phyloP scores from a whole-genome alignment of 805 yeast genomes.

The Candida lessepsii region DNA sequence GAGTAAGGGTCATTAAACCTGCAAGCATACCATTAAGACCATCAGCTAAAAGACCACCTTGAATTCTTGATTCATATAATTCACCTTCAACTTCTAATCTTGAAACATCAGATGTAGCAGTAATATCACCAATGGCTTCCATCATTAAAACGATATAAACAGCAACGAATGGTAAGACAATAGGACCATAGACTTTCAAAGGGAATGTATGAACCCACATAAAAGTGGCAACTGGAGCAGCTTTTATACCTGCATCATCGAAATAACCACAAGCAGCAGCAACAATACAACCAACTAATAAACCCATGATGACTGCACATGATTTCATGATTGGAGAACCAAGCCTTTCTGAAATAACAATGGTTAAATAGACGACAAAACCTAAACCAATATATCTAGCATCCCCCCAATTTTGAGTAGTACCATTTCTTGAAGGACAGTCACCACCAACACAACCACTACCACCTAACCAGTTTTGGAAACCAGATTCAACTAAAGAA shows the following conservation, averaged over 20 bases:
- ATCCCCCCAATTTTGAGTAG: slow-evolving; percentile 70
- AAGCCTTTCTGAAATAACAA: slow-evolving; percentile 76
- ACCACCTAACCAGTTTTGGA: slow-evolving; percentile 88
- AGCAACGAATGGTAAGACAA: slow-evolving; percentile 81
- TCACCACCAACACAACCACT: slow-evolving; percentile 53
- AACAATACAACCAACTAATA: slow-evolving; percentile 84
- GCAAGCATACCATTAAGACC: slow-evolving; percentile 78
- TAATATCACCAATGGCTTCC: slow-evolving; percentile 94
- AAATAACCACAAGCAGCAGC: slow-evolving; percentile 91
- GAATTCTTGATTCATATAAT: slow-evolving; percentile 77
- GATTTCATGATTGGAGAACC: slow-evolving; percentile 95
- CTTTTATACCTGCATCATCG: slow-evolving; percentile 48
- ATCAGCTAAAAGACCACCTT: slow-evolving; percentile 91
- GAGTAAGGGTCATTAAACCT: slow-evolving; percentile 80
- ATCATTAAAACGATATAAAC: slow-evolving; percentile 79
- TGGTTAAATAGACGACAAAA: slow-evolving; percentile 72
- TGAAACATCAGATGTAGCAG: slow-evolving; percentile 92
- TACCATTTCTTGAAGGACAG: slow-evolving; percentile 25
- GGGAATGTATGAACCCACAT: slow-evolving; percentile 86
- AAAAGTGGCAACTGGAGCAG: slow-evolving; percentile 81
- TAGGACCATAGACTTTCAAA: slow-evolving; percentile 75
- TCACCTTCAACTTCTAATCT: slow-evolving; percentile 82
- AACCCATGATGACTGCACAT: slow-evolving; percentile 86
- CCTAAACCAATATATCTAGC: slow-evolving; percentile 88
- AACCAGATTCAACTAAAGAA: slow-evolving; percentile 65